phyloP scores from a whole-genome alignment of 495 filamentous ascomycete species.

The Hypoxylon trugodes region DNA sequence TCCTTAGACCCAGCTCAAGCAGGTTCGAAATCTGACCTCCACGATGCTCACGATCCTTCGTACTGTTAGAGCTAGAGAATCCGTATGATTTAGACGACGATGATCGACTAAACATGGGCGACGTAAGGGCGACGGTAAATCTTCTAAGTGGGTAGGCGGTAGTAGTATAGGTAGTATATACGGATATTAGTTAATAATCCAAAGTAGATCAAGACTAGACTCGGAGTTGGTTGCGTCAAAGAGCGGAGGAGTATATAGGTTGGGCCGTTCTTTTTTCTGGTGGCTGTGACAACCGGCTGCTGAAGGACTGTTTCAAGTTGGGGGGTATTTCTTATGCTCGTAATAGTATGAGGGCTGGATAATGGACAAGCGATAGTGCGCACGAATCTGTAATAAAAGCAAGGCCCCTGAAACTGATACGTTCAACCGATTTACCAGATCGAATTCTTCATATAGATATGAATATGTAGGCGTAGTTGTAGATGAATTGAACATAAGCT shows the following conservation, averaged over 20 bases:
- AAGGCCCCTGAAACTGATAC: slow-evolving; percentile 25
- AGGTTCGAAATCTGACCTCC: slow-evolving; percentile 49
- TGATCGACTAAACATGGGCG: slow-evolving; percentile 61
- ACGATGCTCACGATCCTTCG: slow-evolving; percentile 48
- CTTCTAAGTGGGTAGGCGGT: slow-evolving; percentile 17
- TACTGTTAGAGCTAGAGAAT: slow-evolving; percentile 32
- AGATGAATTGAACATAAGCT: no score
- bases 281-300: slow-evolving; percentile 30
- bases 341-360: slow-evolving; percentile 14
- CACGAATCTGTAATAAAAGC: slow-evolving; percentile 17
- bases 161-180: slow-evolving; percentile 6
- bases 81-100: slow-evolving; percentile 50
- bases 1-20: slow-evolving; percentile 50
- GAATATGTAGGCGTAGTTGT: no score
- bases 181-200: slow-evolving; percentile 5
- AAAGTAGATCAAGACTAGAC: slow-evolving; percentile 1
- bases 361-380: slow-evolving; percentile 13
- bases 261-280: slow-evolving; percentile 10
- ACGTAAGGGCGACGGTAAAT: slow-evolving; percentile 23
- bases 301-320: slow-evolving; percentile 38
- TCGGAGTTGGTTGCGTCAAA: slow-evolving; percentile 19
- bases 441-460: no score
- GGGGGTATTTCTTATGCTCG: slow-evolving; percentile 35
- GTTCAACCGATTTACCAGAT: slow-evolving; percentile 19
- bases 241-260: slow-evolving; percentile 22